These are phyloP conservation scores for Mortierella sp. DNA, from an alignment of 371 early-diverging fungal species.

Conservation along the genomic window DNA sequence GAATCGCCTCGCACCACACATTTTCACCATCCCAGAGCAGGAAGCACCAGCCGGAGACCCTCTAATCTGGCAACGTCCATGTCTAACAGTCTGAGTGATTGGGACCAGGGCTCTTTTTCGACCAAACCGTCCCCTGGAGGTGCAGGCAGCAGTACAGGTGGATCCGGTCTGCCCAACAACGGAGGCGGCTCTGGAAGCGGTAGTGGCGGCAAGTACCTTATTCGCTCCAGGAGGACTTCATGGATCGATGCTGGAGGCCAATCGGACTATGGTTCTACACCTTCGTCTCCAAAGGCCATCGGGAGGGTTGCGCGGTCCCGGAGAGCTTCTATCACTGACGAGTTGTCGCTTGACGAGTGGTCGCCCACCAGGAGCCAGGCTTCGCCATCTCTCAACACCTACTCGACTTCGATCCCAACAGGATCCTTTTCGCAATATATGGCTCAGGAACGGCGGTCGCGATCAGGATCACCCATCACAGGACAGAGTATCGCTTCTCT, in stretches of 20 bases:
- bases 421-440: conserved; percentile 54
- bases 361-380: conserved; percentile 42
- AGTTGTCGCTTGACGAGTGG: conserved; percentile 50
- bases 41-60: conserved; percentile 37
- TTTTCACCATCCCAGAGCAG: conserved; percentile 32
- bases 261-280: conserved; percentile 48
- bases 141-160: conserved; percentile 14
- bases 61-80: conserved; percentile 49
- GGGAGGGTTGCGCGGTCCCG: conserved; percentile 44
- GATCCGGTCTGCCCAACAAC: conserved; percentile 4
- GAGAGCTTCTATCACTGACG: conserved; percentile 53
- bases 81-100: conserved; percentile 54
- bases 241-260: conserved; percentile 53
- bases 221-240: conserved; percentile 54
- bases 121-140: conserved; percentile 21
- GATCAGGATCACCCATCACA: conserved; percentile 40
- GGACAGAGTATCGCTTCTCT: conserved; percentile 56
- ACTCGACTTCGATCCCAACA: conserved; percentile 57
- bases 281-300: conserved; percentile 50
- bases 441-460: conserved; percentile 39
- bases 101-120: conserved; percentile 45
- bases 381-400: conserved; percentile 52
- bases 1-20: conserved; percentile 36
- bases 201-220: conserved; percentile 51
- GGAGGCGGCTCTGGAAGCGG: conserved; percentile 19